Conservation (phyloP, 176 grass and related monocot species). For the Cenchrus fungigraminus region DNA sequence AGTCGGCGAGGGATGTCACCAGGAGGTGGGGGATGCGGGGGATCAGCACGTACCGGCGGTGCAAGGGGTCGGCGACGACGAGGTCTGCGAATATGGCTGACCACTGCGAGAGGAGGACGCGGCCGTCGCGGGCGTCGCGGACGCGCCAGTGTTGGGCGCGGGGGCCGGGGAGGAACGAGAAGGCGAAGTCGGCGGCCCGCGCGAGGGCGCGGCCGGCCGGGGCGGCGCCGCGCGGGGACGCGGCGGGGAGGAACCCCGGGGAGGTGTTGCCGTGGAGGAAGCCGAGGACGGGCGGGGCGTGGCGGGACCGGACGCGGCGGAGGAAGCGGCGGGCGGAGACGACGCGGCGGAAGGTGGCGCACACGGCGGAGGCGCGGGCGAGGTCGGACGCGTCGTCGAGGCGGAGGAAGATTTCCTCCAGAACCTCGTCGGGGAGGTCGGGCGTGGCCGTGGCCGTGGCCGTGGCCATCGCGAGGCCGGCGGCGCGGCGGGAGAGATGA, state of each 20-base stretch:
- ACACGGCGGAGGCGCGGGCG: background rate
- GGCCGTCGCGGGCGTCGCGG: background rate
- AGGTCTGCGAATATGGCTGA: background rate
- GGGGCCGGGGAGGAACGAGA: background rate
- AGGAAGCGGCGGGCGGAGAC: background rate
- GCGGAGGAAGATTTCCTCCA: background rate
- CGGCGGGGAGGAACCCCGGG: background rate
- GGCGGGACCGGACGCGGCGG: background rate
- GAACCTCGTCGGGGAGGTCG: background rate
- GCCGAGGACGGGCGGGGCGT: background rate
- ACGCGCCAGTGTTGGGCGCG: background rate
- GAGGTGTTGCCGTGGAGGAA: background rate
- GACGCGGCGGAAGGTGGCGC: background rate
- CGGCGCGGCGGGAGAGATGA: too few species aligned
- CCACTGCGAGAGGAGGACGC: background rate
- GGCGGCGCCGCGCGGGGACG: background rate
- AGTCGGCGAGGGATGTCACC: background rate
- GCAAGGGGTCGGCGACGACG: background rate
- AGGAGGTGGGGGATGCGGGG: background rate
- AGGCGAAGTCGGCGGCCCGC: background rate
- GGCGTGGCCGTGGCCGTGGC: too few species aligned
- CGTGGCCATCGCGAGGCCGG: background rate
- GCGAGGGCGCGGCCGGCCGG: background rate
- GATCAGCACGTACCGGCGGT: slow-evolving; percentile 2
- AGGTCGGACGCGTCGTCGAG: background rate